Evolutionary conservation across 805 yeast species (phyloP).

Genomic region (Ogataea methylovora): DNA sequence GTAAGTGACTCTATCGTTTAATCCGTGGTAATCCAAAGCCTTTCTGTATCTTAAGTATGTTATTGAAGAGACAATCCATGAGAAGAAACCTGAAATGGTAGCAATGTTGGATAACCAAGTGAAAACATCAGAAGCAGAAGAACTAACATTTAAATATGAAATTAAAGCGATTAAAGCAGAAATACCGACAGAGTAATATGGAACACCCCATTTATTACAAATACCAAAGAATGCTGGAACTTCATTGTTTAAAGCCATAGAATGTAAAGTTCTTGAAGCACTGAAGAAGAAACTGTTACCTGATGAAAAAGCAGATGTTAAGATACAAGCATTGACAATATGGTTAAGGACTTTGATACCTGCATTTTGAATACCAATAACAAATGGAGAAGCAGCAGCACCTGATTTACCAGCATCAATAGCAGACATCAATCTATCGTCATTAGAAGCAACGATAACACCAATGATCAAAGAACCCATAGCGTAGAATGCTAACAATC

Average conservation of each 20-base stretch:
- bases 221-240: slow-evolving; percentile 55
- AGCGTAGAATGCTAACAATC: slow-evolving; percentile 48
- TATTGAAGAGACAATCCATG: slow-evolving; percentile 42
- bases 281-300: slow-evolving; percentile 64
- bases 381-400: slow-evolving; percentile 61
- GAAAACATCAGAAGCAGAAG: slow-evolving; percentile 41
- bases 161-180: slow-evolving; percentile 32
- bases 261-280: slow-evolving; percentile 59
- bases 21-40: slow-evolving; percentile 42
- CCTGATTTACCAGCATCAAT: slow-evolving; percentile 35
- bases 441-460: slow-evolving; percentile 43
- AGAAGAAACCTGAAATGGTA: slow-evolving; percentile 51
- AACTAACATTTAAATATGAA: slow-evolving; percentile 42
- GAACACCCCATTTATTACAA: slow-evolving; percentile 44
- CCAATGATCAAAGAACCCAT: slow-evolving; percentile 46
- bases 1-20: slow-evolving; percentile 46
- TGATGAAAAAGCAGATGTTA: slow-evolving; percentile 61
- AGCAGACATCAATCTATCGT: slow-evolving; percentile 32
- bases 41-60: slow-evolving; percentile 53
- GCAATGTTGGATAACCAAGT: slow-evolving; percentile 54
- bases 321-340: slow-evolving; percentile 63
- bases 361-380: slow-evolving; percentile 60
- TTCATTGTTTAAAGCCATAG: slow-evolving; percentile 56
- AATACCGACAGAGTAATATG: slow-evolving; percentile 38
- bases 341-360: slow-evolving; percentile 58